Evolutionary conservation across 257 asterid species (phyloP).

Genomic region (Fraxinus anomala): DNA sequence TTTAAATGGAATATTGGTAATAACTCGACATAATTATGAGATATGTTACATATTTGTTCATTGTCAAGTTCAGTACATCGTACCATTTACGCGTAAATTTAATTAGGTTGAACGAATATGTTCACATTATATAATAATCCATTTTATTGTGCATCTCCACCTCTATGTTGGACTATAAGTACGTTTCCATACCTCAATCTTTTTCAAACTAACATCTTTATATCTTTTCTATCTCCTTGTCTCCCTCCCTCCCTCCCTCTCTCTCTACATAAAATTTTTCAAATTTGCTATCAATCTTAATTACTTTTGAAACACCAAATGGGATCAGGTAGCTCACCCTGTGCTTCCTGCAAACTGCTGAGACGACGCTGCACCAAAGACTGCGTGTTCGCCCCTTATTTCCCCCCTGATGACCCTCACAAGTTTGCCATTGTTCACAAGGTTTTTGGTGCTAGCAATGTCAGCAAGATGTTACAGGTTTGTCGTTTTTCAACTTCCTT

Average conservation of each 20-base stretch:
- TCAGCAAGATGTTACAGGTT: slow-evolving; percentile 97
- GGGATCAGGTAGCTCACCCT: slow-evolving; percentile 82
- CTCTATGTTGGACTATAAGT: slow-evolving; percentile 28
- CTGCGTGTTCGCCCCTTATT: slow-evolving; percentile 87
- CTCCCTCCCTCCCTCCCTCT: not conserved
- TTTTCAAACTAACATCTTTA: slow-evolving; percentile 27
- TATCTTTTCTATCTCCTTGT: not conserved
- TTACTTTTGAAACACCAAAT: slow-evolving; percentile 11
- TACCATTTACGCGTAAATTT: not conserved
- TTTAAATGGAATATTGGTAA: too few species aligned
- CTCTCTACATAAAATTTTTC: not conserved
- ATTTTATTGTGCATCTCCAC: slow-evolving; percentile 17
- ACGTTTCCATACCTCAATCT: slow-evolving; percentile 33
- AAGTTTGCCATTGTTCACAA: slow-evolving; percentile 97
- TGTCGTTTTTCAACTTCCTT: not conserved
- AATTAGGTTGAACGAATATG: not conserved
- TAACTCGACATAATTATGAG: not conserved
- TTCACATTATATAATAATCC: slow-evolving; percentile 4
- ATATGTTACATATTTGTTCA: not conserved
- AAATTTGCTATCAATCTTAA: not conserved
- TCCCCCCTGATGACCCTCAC: slow-evolving; percentile 93
- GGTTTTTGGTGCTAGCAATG: slow-evolving; percentile 92
- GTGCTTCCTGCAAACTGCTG: slow-evolving; percentile 87
- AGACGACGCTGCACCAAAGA: slow-evolving; percentile 91
- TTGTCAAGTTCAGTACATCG: not conserved